Base-by-base conservation (phyloP, 495 filamentous ascomycete genomes). In the Mycothermus thermophilus region DNA sequence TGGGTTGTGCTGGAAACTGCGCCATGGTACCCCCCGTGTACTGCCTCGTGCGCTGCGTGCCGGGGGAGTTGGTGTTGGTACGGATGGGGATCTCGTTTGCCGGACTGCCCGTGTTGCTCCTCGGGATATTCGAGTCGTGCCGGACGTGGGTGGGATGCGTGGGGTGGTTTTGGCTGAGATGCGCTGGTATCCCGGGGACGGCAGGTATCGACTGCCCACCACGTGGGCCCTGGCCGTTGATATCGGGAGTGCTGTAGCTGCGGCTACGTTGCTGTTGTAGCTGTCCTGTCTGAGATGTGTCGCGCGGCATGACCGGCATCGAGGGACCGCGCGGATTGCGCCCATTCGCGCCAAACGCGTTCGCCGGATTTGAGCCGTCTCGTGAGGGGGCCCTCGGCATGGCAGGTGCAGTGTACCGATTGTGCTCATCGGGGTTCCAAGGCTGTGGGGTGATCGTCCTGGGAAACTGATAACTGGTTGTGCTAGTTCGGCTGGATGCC, bases 401-500 rank as follows among this genome's bases (percentile, higher is more conserved):
- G 8, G 82, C 84, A 14, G 87, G 88, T 3, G 88, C 85, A 2
- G 90, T 93, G 46, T 82, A 87, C 24, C 83, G 77, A 52, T 79
- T 80, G 38, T 59, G 66, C 15, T 84, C 80, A 24, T 87, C 80
- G 15, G 66, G 65, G 34, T 68, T 64, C 63, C 69, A 72, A 37
- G 53, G 44, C 58, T 77, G 46, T 42, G 78, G 70, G 5, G 72
- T 76, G 10, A 61, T 62, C 46, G 87, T 76, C 19, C 87, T 75
- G 32, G 87, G 77, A 50, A 92, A 93, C 5, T 76, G 73, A 48
- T 79, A 87, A 40, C 63, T 66, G 3, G 64, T 55, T 5, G 61
- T 66, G 57, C 80, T 93, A 6, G 83, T 84, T 30, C 87, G 72
- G 5, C 79, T 80, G 2, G 84, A 92, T 9, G 68, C 72, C 13